phyloP scores from a whole-genome alignment of 1,284 basidiomycete species.

The Cystobasidium slooffiae region DNA sequence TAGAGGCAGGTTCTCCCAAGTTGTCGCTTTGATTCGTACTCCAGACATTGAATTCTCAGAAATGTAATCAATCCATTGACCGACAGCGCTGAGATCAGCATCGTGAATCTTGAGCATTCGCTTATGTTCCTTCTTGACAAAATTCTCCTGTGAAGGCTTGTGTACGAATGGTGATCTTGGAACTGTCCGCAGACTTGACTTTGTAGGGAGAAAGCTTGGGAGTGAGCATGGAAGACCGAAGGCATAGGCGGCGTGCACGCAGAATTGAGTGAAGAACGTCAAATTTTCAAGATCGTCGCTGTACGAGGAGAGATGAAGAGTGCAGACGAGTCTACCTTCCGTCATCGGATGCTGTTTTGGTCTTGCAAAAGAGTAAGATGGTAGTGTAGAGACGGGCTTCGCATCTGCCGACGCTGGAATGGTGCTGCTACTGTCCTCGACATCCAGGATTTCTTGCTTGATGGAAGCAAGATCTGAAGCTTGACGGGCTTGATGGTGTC shows the following conservation, averaged over 20 bases:
- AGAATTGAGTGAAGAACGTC: conserved; percentile 82
- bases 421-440: background rate
- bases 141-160: conserved; percentile 97
- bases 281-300: conserved; percentile 58
- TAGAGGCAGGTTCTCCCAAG: conserved; percentile 73
- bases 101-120: conserved; percentile 90
- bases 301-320: conserved; percentile 19
- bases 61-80: conserved; percentile 81
- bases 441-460: background rate
- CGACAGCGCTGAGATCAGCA: conserved; percentile 76
- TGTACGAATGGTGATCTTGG: conserved; percentile 83
- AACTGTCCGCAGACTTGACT: conserved; percentile 84
- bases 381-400: background rate
- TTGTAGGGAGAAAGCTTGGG: conserved; percentile 72
- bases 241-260: conserved; percentile 77
- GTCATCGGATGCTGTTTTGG: conserved; percentile 15
- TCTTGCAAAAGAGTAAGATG: conserved; percentile 23
- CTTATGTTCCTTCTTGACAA: conserved; percentile 81
- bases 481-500: background rate
- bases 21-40: conserved; percentile 80
- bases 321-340: conserved; percentile 17
- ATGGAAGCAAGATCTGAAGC: background rate
- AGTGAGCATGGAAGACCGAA: conserved; percentile 80
- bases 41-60: conserved; percentile 77
- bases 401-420: background rate